These are phyloP conservation scores for Metarhizium humberi DNA, from an alignment of 2,329 filamentous ascomycete genomes.

Conservation along the genomic window DNA sequence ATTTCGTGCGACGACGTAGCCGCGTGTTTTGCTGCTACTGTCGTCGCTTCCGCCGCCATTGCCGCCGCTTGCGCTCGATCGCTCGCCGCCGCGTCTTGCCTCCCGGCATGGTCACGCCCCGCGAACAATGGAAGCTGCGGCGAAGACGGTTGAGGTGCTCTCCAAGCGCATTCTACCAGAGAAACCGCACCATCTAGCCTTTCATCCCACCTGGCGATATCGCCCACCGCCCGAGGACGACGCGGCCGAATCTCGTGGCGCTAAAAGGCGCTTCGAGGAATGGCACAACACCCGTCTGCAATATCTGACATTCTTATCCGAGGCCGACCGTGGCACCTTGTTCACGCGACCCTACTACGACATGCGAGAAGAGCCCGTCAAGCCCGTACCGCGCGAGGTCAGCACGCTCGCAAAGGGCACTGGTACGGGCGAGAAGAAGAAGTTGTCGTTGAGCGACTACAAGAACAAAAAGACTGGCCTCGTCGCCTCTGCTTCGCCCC, in stretches of 20 bases:
- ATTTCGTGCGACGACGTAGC: neutral
- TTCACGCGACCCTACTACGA: constrained; percentile 48
- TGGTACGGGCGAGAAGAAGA: constrained; percentile 41
- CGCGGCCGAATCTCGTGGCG: constrained; percentile 8
- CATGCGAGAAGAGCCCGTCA: constrained; percentile 42
- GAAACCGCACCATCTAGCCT: constrained; percentile 43
- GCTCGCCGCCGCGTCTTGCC: constrained; percentile 10
- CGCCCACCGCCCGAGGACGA: constrained; percentile 32
- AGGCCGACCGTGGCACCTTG: constrained; percentile 48
- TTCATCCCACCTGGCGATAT: constrained; percentile 38
- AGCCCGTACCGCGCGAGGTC: constrained; percentile 26
- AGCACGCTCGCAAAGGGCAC: constrained; percentile 28
- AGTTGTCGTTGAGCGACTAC: constrained; percentile 50
- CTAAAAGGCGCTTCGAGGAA: constrained; percentile 32
- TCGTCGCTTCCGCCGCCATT: neutral
- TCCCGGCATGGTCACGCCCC: constrained; percentile 27
- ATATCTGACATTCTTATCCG: constrained; percentile 48
- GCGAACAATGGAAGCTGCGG: constrained; percentile 49
- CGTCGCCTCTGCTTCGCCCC: constrained; percentile 25
- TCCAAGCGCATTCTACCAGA: constrained; percentile 42
- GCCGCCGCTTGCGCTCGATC: neutral
- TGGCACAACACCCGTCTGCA: constrained; percentile 41
- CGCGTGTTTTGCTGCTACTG: neutral
- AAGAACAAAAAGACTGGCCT: constrained; percentile 40
- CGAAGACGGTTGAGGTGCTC: constrained; percentile 45